phyloP scores from a whole-genome alignment of 2,329 filamentous ascomycete species.

The Teratosphaeria pseudoeucalypti region DNA sequence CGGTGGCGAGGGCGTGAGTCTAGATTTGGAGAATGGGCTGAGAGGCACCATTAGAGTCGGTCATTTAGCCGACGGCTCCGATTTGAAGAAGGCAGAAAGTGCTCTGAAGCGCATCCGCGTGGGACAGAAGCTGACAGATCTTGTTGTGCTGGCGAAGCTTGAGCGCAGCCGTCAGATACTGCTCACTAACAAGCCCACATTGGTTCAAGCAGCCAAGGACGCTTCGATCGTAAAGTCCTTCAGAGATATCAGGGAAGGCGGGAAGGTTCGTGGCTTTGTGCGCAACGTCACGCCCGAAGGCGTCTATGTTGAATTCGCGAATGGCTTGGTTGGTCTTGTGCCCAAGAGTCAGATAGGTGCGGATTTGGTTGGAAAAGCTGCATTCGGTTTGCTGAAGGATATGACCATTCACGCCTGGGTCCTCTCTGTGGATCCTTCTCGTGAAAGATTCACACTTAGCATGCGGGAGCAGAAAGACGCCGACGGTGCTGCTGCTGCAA shows the following conservation, averaged over 20 bases:
- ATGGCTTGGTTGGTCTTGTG: slow-evolving; percentile 64
- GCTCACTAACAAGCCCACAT: slow-evolving; percentile 71
- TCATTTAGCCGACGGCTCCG: slow-evolving; percentile 77
- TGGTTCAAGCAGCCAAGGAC: slow-evolving; percentile 64
- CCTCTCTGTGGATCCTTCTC: slow-evolving; percentile 58
- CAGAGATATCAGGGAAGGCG: slow-evolving; percentile 60
- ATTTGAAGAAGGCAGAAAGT: slow-evolving; percentile 69
- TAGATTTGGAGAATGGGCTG: slow-evolving; percentile 66
- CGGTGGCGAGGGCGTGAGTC: slow-evolving; percentile 36
- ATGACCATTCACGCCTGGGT: slow-evolving; percentile 68
- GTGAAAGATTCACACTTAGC: slow-evolving; percentile 58
- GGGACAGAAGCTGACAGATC: slow-evolving; percentile 68
- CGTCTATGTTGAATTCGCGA: slow-evolving; percentile 80
- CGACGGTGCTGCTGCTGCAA: slow-evolving; percentile 27
- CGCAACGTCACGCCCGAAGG: slow-evolving; percentile 73
- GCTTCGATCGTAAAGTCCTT: slow-evolving; percentile 62
- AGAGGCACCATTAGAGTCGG: slow-evolving; percentile 67
- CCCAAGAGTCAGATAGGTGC: slow-evolving; percentile 67
- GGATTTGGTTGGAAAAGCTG: slow-evolving; percentile 55
- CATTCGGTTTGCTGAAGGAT: slow-evolving; percentile 69
- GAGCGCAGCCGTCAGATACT: slow-evolving; percentile 64
- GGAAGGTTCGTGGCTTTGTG: slow-evolving; percentile 66
- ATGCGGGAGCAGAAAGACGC: slow-evolving; percentile 43
- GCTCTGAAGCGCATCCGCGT: slow-evolving; percentile 72
- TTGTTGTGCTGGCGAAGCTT: slow-evolving; percentile 82